phyloP scores from a whole-genome alignment of 169 alveolate species.

The Cryptosporidium muris region DNA sequence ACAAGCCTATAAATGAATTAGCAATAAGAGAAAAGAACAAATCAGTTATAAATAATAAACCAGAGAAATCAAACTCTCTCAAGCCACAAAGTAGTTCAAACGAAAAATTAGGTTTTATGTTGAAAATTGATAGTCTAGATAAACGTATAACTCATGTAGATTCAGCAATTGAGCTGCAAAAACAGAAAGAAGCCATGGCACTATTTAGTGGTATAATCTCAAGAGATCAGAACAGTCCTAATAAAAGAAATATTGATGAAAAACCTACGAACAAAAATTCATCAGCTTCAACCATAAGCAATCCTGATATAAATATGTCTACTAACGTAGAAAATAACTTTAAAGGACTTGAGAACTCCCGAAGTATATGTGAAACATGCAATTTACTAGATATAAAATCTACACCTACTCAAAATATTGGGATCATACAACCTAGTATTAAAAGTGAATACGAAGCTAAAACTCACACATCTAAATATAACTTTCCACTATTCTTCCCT shows the following conservation, averaged over 20 bases:
- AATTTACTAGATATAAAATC: too few relatives aligned
- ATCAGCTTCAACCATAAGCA: too few relatives aligned
- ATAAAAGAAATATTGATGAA: neutral
- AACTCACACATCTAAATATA: too few relatives aligned
- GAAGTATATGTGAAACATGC: too few relatives aligned
- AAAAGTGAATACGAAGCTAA: too few relatives aligned
- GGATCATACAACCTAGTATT: too few relatives aligned
- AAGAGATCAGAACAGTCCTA: neutral
- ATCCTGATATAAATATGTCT: too few relatives aligned
- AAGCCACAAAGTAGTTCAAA: neutral
- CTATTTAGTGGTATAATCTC: constrained; percentile 41
- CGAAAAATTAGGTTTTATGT: neutral
- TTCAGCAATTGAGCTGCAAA: neutral
- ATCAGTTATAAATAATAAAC: neutral
- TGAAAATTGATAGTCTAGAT: neutral
- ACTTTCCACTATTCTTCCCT: too few relatives aligned
- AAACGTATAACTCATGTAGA: neutral
- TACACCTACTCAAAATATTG: too few relatives aligned
- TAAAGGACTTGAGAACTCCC: too few relatives aligned
- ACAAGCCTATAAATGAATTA: neutral
- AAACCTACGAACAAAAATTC: neutral
- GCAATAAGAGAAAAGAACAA: neutral
- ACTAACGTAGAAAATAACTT: too few relatives aligned
- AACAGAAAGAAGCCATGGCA: constrained; percentile 46
- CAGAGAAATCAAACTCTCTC: neutral